These are phyloP conservation scores for Thecaphora thlaspeos DNA, from an alignment of 1,284 basidiomycete species.

Conservation along the genomic window DNA sequence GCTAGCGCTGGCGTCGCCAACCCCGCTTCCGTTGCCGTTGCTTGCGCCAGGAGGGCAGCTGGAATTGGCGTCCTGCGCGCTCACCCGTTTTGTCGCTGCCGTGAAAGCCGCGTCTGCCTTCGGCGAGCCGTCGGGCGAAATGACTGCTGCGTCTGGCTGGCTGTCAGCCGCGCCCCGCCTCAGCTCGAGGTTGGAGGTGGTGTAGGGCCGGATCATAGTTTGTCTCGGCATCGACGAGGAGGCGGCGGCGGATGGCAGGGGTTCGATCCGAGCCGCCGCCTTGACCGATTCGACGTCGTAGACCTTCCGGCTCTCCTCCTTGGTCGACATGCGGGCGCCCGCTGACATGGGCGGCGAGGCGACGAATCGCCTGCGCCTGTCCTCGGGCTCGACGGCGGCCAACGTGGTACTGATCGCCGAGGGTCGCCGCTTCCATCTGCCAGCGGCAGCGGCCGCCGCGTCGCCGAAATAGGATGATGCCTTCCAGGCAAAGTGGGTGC, in stretches of 20 bases:
- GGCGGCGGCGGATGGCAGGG: neutral
- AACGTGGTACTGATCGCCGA: too few species aligned
- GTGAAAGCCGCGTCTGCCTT: too few species aligned
- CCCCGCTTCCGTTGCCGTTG: too few species aligned
- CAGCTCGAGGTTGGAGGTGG: too few species aligned
- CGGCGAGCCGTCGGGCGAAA: neutral
- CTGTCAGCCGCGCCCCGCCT: neutral
- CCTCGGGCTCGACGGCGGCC: slow-evolving; percentile 8
- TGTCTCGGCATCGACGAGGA: neutral
- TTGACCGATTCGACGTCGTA: slow-evolving; percentile 35
- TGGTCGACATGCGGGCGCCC: slow-evolving; percentile 10
- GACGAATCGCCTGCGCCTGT: slow-evolving; percentile 15
- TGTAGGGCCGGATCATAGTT: slow-evolving; percentile 5
- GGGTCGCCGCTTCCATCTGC: too few species aligned
- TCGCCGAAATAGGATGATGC: too few species aligned
- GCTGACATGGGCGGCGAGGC: slow-evolving; percentile 30
- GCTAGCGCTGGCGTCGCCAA: too few species aligned
- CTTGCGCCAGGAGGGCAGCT: too few species aligned
- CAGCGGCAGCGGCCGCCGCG: neutral
- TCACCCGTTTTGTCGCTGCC: too few species aligned
- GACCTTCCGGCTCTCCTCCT: slow-evolving; percentile 12
- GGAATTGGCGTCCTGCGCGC: too few species aligned
- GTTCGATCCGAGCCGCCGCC: slow-evolving; percentile 20
- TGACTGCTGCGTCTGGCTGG: neutral
- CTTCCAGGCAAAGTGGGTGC: too few species aligned